These are phyloP conservation scores for Hymenoscyphus occultus DNA, from an alignment of 2,329 filamentous ascomycete genomes.

Conservation along the genomic window DNA sequence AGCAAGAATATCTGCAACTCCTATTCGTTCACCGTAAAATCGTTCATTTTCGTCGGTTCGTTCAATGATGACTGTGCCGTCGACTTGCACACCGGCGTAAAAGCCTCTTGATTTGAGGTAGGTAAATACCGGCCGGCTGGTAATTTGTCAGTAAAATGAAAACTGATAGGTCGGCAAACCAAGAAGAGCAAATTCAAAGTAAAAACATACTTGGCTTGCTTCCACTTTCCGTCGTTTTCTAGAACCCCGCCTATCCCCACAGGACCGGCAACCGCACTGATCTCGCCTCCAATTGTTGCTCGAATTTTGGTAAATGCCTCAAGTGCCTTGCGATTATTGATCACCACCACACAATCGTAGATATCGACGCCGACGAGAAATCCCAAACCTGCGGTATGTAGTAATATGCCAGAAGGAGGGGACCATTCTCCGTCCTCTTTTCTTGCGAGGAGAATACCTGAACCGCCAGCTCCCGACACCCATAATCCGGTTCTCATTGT, in stretches of 20 bases:
- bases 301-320: conserved; percentile 79
- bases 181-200: neutral
- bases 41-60: conserved; percentile 83
- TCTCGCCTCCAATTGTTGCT: conserved; percentile 77
- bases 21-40: conserved; percentile 71
- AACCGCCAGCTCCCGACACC: conserved; percentile 87
- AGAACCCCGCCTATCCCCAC: conserved; percentile 64
- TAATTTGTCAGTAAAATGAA: conserved; percentile 13
- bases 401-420: conserved; percentile 82
- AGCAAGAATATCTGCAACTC: conserved; percentile 58
- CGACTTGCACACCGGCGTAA: conserved; percentile 82
- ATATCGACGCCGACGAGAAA: conserved; percentile 92
- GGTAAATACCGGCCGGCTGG: conserved; percentile 62
- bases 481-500: conserved; percentile 92
- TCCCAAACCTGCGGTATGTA: conserved; percentile 84
- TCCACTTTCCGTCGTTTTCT: conserved; percentile 35
- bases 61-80: conserved; percentile 83
- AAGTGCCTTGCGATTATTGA: conserved; percentile 81
- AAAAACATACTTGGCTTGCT: conserved; percentile 56
- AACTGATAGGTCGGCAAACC: neutral
- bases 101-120: conserved; percentile 89
- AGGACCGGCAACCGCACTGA: conserved; percentile 74
- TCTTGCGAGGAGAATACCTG: conserved; percentile 79
- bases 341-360: conserved; percentile 91
- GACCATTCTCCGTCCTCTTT: conserved; percentile 88